Percentiles rank a stretch among this genome's conserved stretches.
Evolutionary conservation across 2,329 filamentous ascomycete genomes (phyloP).

Genomic region (Aspergillus pseudoterreus): DNA sequence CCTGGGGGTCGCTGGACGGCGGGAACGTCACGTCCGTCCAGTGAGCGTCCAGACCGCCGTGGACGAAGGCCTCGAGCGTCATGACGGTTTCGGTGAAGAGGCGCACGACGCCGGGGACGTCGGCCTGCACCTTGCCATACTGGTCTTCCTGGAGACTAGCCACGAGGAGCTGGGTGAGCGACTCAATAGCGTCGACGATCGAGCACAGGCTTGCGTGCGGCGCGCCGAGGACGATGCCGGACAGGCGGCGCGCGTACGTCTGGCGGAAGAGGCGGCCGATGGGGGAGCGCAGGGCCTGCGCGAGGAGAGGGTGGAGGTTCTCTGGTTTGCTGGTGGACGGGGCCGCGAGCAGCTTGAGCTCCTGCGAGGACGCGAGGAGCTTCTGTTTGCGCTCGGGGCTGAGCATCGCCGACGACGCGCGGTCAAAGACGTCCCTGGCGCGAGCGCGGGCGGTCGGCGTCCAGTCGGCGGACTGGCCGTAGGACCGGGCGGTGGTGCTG

Average conservation of each 20-base stretch:
- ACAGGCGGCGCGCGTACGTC: conserved; percentile 62
- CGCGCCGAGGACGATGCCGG: conserved; percentile 65
- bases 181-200: conserved; percentile 68
- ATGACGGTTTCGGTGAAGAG: conserved; percentile 66
- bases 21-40: conserved; percentile 71
- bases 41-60: conserved; percentile 53
- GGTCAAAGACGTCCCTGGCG: conserved; percentile 35
- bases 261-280: conserved; percentile 68
- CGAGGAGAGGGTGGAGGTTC: conserved; percentile 47
- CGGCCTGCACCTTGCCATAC: conserved; percentile 80
- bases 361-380: conserved; percentile 34
- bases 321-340: conserved; percentile 44
- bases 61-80: conserved; percentile 66
- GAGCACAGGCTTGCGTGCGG: conserved; percentile 68
- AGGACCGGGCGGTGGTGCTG: conserved; percentile 44
- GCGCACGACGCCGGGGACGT: conserved; percentile 71
- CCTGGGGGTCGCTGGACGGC: conserved; percentile 31
- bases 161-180: conserved; percentile 66
- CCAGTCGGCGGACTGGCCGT: conserved; percentile 43
- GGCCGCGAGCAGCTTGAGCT: conserved; percentile 35
- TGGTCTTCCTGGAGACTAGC: conserved; percentile 75
- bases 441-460: conserved; percentile 39
- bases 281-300: conserved; percentile 47
- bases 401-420: conserved; percentile 36
- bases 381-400: conserved; percentile 39